phyloP scores from a whole-genome alignment of 768 basidiomycete species.

The Glaciozyma antarctica region DNA sequence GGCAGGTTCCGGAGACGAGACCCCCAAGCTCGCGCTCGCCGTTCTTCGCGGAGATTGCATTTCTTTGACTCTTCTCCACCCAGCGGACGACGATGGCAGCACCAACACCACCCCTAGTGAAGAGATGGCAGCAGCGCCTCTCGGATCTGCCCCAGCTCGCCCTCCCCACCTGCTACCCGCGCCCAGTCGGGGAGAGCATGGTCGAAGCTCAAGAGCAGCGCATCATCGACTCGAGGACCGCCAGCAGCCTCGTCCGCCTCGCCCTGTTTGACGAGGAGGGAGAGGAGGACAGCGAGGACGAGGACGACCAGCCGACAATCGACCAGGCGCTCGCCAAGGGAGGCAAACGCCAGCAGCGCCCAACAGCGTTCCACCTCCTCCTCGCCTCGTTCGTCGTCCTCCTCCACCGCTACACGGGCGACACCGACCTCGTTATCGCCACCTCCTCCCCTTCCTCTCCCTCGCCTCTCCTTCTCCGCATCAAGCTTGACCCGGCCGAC shows the following conservation, averaged over 20 bases:
- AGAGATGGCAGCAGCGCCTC: conserved; percentile 46
- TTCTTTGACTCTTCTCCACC: no score
- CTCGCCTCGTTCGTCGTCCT: conserved; percentile 85
- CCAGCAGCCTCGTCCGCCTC: conserved; percentile 54
- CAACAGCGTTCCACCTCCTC: conserved; percentile 83
- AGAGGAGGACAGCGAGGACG: conserved; percentile 48
- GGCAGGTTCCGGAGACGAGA: no score
- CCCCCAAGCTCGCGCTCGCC: no score
- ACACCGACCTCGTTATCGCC: conserved; percentile 84
- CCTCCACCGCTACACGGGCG: conserved; percentile 88
- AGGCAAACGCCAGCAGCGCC: conserved; percentile 33
- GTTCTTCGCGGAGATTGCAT: no score
- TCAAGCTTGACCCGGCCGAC: conserved; percentile 72
- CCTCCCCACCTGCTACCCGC: conserved; percentile 89
- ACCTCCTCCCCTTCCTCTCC: conserved; percentile 64
- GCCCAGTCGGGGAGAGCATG: conserved; percentile 62
- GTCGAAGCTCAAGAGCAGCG: conserved; percentile 73
- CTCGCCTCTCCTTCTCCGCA: conserved; percentile 71
- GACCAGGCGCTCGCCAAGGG: neutral
- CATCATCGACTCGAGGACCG: conserved; percentile 61
- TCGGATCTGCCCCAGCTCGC: conserved; percentile 79
- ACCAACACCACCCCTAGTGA: conserved; percentile 21
- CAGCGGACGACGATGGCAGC: no score
- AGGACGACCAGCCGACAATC: conserved; percentile 38
- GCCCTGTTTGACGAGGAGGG: conserved; percentile 60